Conservation (phyloP, 768 basidiomycete species). For the Cystofilobasidium bisporidii region DNA sequence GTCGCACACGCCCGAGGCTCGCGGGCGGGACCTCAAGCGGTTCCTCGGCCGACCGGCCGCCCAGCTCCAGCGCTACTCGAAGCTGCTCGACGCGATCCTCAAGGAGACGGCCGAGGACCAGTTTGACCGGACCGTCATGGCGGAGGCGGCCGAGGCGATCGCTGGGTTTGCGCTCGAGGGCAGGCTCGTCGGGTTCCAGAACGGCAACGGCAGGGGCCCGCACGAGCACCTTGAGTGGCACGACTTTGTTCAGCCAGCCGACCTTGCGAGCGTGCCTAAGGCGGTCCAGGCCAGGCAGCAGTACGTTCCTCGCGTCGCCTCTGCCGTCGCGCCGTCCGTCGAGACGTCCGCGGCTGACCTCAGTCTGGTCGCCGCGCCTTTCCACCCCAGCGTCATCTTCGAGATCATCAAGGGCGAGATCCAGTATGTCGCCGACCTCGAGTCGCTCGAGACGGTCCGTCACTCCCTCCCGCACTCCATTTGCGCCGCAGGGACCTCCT, state of each 20-base stretch:
- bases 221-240: slow-evolving; percentile 58
- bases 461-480: no score
- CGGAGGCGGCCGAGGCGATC: slow-evolving; percentile 75
- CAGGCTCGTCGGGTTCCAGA: slow-evolving; percentile 80
- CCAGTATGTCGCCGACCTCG: slow-evolving; percentile 85
- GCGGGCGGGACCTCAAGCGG: slow-evolving; percentile 63
- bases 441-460: slow-evolving; percentile 66
- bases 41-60: slow-evolving; percentile 70
- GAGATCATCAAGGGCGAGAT: slow-evolving; percentile 93
- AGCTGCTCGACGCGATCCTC: slow-evolving; percentile 72
- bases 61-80: slow-evolving; percentile 74
- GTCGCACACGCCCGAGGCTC: slow-evolving; percentile 49
- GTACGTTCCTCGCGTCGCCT: slow-evolving; percentile 44
- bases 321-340: no score
- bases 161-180: slow-evolving; percentile 69
- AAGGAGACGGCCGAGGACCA: slow-evolving; percentile 72
- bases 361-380: not conserved
- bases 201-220: slow-evolving; percentile 67
- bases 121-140: slow-evolving; percentile 69
- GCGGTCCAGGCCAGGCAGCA: slow-evolving; percentile 72
- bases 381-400: slow-evolving; percentile 64
- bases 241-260: slow-evolving; percentile 65
- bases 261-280: slow-evolving; percentile 55
- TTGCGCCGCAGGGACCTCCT: not conserved
- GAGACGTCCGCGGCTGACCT: no score